phyloP scores from a whole-genome alignment of 228 moss, liverwort and hornwort species.

The Sphagnum fallax region DNA sequence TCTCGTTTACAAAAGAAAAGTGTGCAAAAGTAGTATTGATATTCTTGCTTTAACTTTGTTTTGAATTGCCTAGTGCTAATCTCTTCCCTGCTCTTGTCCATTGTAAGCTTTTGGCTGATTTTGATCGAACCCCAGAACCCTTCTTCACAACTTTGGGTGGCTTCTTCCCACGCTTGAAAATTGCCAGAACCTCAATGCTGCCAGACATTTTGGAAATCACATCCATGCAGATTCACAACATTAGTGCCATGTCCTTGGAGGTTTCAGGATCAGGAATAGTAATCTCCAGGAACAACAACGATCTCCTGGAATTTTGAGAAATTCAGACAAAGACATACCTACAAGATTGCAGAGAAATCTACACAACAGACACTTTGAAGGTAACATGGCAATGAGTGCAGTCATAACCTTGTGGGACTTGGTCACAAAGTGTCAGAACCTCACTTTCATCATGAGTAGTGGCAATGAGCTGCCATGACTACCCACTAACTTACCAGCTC shows the following conservation, averaged over 20 bases:
- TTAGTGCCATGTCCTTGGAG: neutral
- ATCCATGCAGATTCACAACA: neutral
- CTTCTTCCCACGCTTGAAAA: constrained; percentile 76
- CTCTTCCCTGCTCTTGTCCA: constrained; percentile 41
- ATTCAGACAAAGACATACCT: no score
- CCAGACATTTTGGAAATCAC: neutral
- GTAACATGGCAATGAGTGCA: no score
- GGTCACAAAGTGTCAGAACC: no score
- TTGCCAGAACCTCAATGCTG: constrained; percentile 89
- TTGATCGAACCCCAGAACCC: constrained; percentile 51
- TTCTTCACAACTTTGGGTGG: constrained; percentile 31
- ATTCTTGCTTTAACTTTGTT: neutral
- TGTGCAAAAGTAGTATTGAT: no score
- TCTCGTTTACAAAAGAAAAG: no score
- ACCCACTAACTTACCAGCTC: no score
- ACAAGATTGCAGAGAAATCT: no score
- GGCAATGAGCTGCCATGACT: no score
- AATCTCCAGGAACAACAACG: neutral
- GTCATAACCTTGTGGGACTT: no score
- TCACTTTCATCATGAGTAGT: no score
- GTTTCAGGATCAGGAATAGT: neutral
- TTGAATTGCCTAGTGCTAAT: constrained; percentile 8
- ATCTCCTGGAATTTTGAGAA: no score
- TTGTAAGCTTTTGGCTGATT: constrained; percentile 48
- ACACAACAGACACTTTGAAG: no score